Evolutionary conservation across 2,329 filamentous ascomycete genomes (phyloP).

Genomic region (Aspergillus ruber): DNA sequence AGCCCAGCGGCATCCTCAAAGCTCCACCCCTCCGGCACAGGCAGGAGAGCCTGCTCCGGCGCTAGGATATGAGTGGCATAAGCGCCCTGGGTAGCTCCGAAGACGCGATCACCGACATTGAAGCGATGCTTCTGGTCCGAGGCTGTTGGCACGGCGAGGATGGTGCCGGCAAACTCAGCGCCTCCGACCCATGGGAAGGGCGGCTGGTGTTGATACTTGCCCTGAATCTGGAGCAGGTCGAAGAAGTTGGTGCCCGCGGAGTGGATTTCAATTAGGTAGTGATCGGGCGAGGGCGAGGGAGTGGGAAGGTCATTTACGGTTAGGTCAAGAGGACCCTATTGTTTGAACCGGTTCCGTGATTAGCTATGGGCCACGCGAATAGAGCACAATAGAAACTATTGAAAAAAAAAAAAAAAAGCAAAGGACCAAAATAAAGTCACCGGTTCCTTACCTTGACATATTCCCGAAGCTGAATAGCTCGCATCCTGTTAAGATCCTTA

Average conservation of each 20-base stretch:
- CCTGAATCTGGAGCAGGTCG: slow-evolving; percentile 88
- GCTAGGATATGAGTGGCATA: slow-evolving; percentile 73
- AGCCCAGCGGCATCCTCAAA: slow-evolving; percentile 80
- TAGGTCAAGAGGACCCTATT: slow-evolving; percentile 71
- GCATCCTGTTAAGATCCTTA: slow-evolving; percentile 48
- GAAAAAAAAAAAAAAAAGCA: no score
- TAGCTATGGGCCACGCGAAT: no score
- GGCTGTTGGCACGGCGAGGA: slow-evolving; percentile 59
- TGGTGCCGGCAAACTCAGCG: slow-evolving; percentile 74
- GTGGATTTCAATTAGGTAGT: slow-evolving; percentile 84
- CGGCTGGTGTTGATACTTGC: slow-evolving; percentile 91
- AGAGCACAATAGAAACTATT: no score
- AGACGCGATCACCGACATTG: slow-evolving; percentile 73
- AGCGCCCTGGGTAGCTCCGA: slow-evolving; percentile 78
- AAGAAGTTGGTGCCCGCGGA: slow-evolving; percentile 94
- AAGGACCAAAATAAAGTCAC: background rate
- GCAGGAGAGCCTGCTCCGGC: slow-evolving; percentile 60
- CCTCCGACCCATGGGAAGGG: slow-evolving; percentile 83
- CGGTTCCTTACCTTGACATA: slow-evolving; percentile 60
- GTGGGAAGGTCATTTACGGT: slow-evolving; percentile 67
- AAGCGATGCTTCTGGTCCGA: slow-evolving; percentile 51
- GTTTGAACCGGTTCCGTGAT: no score
- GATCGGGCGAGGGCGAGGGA: slow-evolving; percentile 60
- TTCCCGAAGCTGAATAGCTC: slow-evolving; percentile 65
- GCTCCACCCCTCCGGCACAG: slow-evolving; percentile 73